Evolutionary conservation across 192 early-diverging fungal species (phyloP), one percentile per base, ranked within the genome.

Genomic region (Backusella luteola): DNA sequence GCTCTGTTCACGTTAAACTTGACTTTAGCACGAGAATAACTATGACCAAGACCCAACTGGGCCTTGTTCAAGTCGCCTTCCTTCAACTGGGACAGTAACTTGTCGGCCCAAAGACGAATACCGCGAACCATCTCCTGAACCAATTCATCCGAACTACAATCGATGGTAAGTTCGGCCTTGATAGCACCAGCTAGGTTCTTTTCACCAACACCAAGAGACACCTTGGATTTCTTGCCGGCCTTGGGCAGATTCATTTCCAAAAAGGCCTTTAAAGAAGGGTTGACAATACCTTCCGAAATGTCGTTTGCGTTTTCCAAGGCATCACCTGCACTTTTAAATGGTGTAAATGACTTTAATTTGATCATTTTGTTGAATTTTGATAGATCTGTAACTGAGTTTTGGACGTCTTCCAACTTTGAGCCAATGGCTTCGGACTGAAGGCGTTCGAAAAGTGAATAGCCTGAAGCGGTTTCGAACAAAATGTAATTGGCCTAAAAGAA

Each of bases 1-100:
- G 92, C 91, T 73, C 96, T 86, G 91, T 99, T 96, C 70, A 98
- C 96, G 89, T 98, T 98, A 89, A 99, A 99, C 95, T 99, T 98
- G 79, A 99, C 96, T 86, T 99, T 99, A 69, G 96, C 93, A 39
- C 98, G 92, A 75, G 98, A 99, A 89, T 98, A 98, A 19, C 94
- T 93, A 87, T 99, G 98, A 80, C 97, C 97, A 67, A 99, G 89
- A 86, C 98, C 98, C 23, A 99, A 91, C 87, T 98, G 96, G 46
- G 96, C 96, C 79, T 91, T 89, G 76, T 92, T 91, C 67, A 99
- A 85, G 83, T 99, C 98, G 67, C 96, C 95, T 11, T 92, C 88
- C 91, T 96, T 98, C 66, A 99, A 85, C 84, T 95, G 93, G 67
- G 86, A 77, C 56, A 99, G 86, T 76, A 99, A 81, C 84, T 94